Evolutionary conservation across 805 yeast genomes (phyloP).

Genomic region (Candida sanyiensis): DNA sequence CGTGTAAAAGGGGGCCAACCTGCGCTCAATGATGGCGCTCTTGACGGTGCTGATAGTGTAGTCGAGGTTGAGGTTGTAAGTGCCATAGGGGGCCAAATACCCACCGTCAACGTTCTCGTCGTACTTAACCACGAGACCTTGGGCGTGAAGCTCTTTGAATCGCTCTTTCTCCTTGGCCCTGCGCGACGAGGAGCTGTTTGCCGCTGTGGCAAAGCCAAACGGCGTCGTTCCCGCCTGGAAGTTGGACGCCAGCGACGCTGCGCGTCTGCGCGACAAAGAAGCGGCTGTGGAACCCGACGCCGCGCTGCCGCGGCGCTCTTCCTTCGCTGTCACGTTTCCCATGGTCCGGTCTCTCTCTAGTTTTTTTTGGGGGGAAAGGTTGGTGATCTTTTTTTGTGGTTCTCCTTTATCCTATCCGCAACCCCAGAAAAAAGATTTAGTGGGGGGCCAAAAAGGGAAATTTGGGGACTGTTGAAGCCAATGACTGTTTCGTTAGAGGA

Average conservation of each 20-base stretch:
- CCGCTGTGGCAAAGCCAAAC: slow-evolving; percentile 29
- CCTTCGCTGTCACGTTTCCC: slow-evolving; percentile 46
- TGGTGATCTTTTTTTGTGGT: too few relatives aligned
- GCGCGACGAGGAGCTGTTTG: not conserved
- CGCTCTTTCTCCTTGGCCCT: slow-evolving; percentile 46
- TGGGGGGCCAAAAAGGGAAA: not conserved
- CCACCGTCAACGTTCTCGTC: slow-evolving; percentile 91
- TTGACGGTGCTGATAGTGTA: slow-evolving; percentile 72
- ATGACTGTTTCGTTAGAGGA: too few relatives aligned
- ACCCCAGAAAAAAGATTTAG: not conserved
- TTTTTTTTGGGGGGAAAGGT: too few relatives aligned
- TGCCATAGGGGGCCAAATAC: slow-evolving; percentile 84
- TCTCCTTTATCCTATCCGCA: not conserved
- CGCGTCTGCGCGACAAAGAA: slow-evolving; percentile 14
- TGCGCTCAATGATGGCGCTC: slow-evolving; percentile 58
- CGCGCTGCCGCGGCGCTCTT: slow-evolving; percentile 27
- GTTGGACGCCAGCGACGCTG: slow-evolving; percentile 14
- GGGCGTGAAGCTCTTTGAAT: slow-evolving; percentile 47
- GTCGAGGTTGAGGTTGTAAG: slow-evolving; percentile 68
- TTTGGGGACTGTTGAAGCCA: too few relatives aligned
- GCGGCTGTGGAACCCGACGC: slow-evolving; percentile 1
- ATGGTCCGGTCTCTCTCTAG: too few relatives aligned
- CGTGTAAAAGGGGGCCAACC: slow-evolving; percentile 82
- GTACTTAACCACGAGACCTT: slow-evolving; percentile 51
- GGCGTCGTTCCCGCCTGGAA: slow-evolving; percentile 23